phyloP scores from a whole-genome alignment of 169 alveolate species.

The Eimeria nieschulzi region DNA sequence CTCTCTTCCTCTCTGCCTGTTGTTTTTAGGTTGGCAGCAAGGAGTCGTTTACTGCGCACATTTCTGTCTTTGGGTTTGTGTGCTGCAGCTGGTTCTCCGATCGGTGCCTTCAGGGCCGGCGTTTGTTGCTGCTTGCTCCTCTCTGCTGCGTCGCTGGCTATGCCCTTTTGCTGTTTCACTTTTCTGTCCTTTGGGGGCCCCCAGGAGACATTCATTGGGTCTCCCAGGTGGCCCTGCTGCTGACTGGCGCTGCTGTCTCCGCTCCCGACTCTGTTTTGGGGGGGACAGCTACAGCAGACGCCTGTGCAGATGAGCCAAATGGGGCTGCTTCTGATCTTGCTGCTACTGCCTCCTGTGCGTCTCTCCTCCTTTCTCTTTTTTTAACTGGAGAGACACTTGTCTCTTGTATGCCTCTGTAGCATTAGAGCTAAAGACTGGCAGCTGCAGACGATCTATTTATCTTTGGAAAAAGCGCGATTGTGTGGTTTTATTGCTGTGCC shows the following conservation, averaged over 20 bases:
- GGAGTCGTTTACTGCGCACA: background rate
- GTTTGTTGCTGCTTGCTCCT: conserved; percentile 39
- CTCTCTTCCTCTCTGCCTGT: background rate
- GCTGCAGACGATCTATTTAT: background rate
- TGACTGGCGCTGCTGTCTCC: conserved; percentile 62
- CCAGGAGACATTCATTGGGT: background rate
- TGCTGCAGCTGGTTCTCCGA: conserved; percentile 43
- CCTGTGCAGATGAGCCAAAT: conserved; percentile 48
- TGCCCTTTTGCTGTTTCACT: background rate
- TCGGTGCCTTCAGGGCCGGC: conserved; percentile 43
- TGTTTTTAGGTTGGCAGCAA: background rate
- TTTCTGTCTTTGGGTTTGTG: background rate
- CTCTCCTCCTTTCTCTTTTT: background rate
- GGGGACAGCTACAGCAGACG: conserved; percentile 78
- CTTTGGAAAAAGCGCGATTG: no score
- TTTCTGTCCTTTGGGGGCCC: conserved; percentile 3
- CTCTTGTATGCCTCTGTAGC: no score
- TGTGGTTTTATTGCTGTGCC: background rate
- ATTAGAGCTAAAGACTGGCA: no score
- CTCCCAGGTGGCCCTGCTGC: conserved; percentile 21
- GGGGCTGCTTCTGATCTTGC: background rate
- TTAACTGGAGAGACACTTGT: no score
- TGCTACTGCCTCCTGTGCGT: conserved; percentile 35
- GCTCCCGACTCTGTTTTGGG: conserved; percentile 81
- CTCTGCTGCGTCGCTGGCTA: conserved; percentile 46